Percentiles rank a stretch among this genome's conserved stretches.
phyloP scores from a whole-genome alignment of 2,329 filamentous ascomycete species.

The Cercospora citrullina region DNA sequence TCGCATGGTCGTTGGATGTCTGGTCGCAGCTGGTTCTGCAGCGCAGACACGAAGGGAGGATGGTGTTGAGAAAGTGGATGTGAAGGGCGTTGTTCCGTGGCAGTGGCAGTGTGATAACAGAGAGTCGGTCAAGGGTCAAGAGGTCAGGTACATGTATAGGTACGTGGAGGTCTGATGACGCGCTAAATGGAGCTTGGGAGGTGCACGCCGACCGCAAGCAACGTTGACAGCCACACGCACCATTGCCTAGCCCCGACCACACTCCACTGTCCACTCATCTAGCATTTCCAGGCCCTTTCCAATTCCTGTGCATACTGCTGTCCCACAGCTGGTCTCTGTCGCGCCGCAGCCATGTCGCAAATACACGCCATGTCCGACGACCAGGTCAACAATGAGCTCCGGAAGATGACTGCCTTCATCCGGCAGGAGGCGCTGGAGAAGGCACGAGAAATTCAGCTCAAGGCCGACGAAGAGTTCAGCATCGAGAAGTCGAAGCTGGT shows the following conservation, averaged over 20 bases:
- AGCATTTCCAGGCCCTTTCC: not conserved
- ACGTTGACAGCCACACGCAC: not conserved
- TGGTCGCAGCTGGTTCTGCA: not conserved
- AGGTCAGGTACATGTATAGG: not conserved
- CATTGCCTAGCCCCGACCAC: not conserved
- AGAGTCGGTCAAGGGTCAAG: not conserved
- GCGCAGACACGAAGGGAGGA: not conserved
- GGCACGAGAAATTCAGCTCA: conserved; percentile 94
- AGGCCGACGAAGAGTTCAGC: conserved; percentile 97
- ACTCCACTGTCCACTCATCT: not conserved
- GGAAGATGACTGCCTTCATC: conserved; percentile 99
- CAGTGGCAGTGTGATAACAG: not conserved
- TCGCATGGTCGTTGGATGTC: conserved; percentile 5
- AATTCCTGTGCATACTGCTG: not conserved
- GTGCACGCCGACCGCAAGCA: not conserved
- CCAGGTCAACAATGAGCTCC: conserved; percentile 95
- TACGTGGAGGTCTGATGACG: not conserved
- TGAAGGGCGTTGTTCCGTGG: not conserved
- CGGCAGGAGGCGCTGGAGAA: conserved; percentile 97
- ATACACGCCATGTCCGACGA: conserved; percentile 94
- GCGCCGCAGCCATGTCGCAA: conserved; percentile 72
- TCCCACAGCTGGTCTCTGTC: not conserved
- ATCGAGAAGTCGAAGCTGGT: conserved; percentile 99
- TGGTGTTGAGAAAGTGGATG: not conserved
- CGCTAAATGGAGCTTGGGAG: not conserved